These are phyloP conservation scores for Cucumis melo DNA, from an alignment of 306 rosid genomes.

Conservation along the genomic window DNA sequence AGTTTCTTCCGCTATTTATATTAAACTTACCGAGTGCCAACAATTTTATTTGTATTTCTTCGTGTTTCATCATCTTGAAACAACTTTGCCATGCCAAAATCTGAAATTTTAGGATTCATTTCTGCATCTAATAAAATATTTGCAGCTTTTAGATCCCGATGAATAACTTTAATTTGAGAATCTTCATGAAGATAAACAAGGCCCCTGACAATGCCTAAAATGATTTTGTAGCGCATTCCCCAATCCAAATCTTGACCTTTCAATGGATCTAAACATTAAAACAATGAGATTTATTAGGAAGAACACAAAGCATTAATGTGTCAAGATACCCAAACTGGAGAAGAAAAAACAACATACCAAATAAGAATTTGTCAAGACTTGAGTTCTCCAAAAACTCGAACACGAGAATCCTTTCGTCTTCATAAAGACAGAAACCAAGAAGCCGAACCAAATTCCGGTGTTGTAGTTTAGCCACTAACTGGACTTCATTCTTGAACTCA, in stretches of 20 bases:
- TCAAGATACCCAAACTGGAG: neutral
- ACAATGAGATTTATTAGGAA: neutral
- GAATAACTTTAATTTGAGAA: constrained; percentile 5
- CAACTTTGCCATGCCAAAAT: constrained; percentile 11
- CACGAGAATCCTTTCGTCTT: constrained; percentile 5
- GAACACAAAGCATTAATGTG: neutral
- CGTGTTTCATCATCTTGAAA: constrained; percentile 1
- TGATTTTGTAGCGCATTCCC: constrained; percentile 4
- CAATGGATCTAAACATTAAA: neutral
- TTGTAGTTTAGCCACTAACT: constrained; percentile 9
- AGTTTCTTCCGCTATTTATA: neutral
- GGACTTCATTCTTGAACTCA: constrained; percentile 15
- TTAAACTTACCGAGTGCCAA: constrained; percentile 2
- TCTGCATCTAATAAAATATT: constrained; percentile 10
- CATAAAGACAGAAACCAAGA: constrained; percentile 10
- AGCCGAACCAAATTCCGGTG: constrained; percentile 11
- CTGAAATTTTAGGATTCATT: constrained; percentile 14
- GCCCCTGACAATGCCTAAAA: constrained; percentile 6
- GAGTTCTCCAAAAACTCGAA: constrained; percentile 7
- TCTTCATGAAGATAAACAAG: constrained; percentile 16
- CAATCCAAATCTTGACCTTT: constrained; percentile 2
- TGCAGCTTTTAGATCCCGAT: constrained; percentile 4
- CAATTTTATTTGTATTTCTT: neutral
- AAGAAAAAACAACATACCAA: neutral
- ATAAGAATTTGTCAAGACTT: constrained; percentile 10